Conservation (phyloP, 805 yeast species). For the Hanseniaspora nectarophila region DNA sequence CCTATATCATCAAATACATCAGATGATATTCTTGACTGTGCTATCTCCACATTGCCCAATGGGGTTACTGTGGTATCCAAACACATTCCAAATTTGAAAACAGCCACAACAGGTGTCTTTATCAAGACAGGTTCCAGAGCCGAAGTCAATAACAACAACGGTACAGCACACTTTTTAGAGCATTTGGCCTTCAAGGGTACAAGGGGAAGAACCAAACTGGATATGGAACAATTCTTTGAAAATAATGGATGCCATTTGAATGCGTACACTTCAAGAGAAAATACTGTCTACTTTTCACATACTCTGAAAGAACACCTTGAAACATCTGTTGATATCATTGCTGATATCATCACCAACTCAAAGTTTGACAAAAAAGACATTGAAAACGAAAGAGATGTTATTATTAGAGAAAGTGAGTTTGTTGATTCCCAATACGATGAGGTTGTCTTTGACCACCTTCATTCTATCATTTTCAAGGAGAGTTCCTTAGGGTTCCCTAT, state of each 20-base stretch:
- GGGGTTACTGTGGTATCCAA: conserved; percentile 94
- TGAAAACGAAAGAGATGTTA: conserved; percentile 92
- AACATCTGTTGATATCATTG: conserved; percentile 70
- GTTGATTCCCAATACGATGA: conserved; percentile 98
- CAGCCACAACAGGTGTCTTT: conserved; percentile 98
- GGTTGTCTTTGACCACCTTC: conserved; percentile 92
- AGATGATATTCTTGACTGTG: conserved; percentile 13
- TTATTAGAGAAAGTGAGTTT: conserved; percentile 91
- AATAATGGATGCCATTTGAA: conserved; percentile 93
- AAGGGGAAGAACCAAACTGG: conserved; percentile 59
- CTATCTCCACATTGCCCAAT: conserved; percentile 67
- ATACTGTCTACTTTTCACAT: conserved; percentile 92
- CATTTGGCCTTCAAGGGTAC: conserved; percentile 97
- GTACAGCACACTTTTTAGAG: conserved; percentile 95
- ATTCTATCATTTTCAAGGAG: conserved; percentile 76
- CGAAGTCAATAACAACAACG: conserved; percentile 70
- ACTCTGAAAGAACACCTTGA: conserved; percentile 71
- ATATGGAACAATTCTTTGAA: conserved; percentile 85
- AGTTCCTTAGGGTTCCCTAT: conserved; percentile 96
- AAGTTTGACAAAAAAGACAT: conserved; percentile 72
- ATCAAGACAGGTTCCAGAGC: conserved; percentile 98
- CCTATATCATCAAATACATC: conserved; percentile 2
- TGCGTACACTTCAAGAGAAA: conserved; percentile 97
- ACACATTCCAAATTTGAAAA: conserved; percentile 67
- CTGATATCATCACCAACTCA: conserved; percentile 81